A percentile compares a stretch with the other conserved stretches of the same genome.
Evolutionary conservation across 345 rosid genomes (phyloP).

Genomic region (Lepidium didymum): DNA sequence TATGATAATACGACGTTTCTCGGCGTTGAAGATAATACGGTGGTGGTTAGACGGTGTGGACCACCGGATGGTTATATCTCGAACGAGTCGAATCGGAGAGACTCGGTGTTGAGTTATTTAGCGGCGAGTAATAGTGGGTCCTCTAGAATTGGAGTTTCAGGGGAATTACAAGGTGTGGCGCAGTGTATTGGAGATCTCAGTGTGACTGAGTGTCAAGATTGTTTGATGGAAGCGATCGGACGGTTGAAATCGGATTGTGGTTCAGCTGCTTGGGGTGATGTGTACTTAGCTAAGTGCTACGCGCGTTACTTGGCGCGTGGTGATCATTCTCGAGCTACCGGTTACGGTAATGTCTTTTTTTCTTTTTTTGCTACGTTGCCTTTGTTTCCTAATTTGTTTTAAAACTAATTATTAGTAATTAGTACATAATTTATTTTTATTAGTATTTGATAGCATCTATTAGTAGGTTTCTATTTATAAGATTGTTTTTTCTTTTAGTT

Average conservation of each 20-base stretch:
- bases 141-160: conserved; percentile 50
- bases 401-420: not conserved
- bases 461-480: not conserved
- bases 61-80: conserved; percentile 47
- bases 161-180: conserved; percentile 46
- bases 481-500: not conserved
- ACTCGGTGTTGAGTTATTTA: conserved; percentile 49
- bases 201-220: conserved; percentile 68
- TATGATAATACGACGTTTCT: conserved; percentile 52
- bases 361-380: not conserved
- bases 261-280: conserved; percentile 57
- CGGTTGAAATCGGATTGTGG: conserved; percentile 57
- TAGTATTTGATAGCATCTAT: not conserved
- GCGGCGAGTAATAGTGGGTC: conserved; percentile 34
- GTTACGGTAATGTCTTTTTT: conserved; percentile 4
- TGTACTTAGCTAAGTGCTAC: conserved; percentile 87
- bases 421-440: not conserved
- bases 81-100: conserved; percentile 39
- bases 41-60: conserved; percentile 52
- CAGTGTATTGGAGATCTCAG: conserved; percentile 86
- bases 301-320: conserved; percentile 57
- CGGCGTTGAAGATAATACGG: conserved; percentile 50
- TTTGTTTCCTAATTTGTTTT: not conserved
- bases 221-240: conserved; percentile 67
- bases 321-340: conserved; percentile 35